Evolutionary conservation across 2,329 filamentous ascomycete species (phyloP).

Genomic region (Ophiocordyceps sinensis): DNA sequence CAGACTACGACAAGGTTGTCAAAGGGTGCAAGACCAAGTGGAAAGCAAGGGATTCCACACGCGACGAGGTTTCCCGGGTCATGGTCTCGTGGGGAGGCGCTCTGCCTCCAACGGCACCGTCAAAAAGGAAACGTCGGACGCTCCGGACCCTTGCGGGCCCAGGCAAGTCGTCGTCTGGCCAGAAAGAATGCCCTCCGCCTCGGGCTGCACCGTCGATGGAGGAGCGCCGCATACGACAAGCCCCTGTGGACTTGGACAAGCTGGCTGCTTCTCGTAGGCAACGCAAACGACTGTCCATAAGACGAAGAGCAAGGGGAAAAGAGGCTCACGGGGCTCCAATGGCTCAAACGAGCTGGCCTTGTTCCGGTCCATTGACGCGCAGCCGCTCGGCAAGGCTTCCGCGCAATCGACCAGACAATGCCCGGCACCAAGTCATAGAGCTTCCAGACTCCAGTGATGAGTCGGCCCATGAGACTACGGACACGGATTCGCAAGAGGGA

Average conservation of each 20-base stretch:
- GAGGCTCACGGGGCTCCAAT: background rate
- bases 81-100: slow-evolving; percentile 3
- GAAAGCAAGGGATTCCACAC: slow-evolving; percentile 4
- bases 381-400: background rate
- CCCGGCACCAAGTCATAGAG: background rate
- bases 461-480: background rate
- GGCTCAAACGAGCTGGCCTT: background rate
- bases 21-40: background rate
- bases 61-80: slow-evolving; percentile 1
- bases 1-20: slow-evolving; percentile 27
- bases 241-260: too few species aligned
- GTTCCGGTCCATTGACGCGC: background rate
- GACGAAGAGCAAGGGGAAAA: too few species aligned
- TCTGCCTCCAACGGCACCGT: background rate
- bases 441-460: background rate
- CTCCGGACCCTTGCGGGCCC: background rate
- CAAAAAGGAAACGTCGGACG: background rate
- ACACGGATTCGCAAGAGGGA: background rate
- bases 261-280: too few species aligned
- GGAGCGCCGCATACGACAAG: too few species aligned
- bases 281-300: too few species aligned
- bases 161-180: background rate
- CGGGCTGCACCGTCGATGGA: background rate
- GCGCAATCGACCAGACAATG: too few species aligned
- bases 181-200: background rate